A percentile compares a stretch with the other conserved stretches of the same genome.
phyloP scores from a whole-genome alignment of 2,329 filamentous ascomycete species.

The Ophiostoma montium region DNA sequence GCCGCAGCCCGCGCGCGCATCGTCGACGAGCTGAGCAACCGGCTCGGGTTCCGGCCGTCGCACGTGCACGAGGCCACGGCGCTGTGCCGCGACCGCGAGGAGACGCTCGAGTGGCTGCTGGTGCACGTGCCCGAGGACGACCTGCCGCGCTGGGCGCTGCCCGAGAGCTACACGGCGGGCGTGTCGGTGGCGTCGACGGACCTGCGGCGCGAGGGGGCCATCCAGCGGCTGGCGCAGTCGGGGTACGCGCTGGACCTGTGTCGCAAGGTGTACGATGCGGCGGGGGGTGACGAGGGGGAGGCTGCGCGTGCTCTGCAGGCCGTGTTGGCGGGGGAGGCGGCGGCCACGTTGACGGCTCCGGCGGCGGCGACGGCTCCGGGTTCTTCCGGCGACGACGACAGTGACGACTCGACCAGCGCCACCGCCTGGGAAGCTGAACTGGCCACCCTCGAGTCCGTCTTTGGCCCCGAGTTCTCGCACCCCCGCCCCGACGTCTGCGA shows the following conservation, averaged over 20 bases:
- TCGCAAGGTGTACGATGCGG: constrained; percentile 58
- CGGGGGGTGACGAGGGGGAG: constrained; percentile 55
- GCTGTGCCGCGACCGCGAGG: constrained; percentile 81
- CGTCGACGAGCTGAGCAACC: constrained; percentile 53
- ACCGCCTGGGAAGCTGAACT: constrained; percentile 78
- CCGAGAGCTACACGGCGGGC: constrained; percentile 81
- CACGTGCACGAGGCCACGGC: constrained; percentile 80
- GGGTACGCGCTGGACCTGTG: constrained; percentile 82
- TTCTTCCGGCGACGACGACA: too few relatives aligned
- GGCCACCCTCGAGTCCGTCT: constrained; percentile 71
- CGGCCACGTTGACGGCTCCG: too few relatives aligned
- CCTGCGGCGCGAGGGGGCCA: constrained; percentile 63
- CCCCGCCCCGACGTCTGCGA: constrained; percentile 51
- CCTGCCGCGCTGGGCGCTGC: constrained; percentile 80
- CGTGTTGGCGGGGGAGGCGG: constrained; percentile 40
- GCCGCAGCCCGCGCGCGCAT: constrained; percentile 41
- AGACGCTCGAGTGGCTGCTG: constrained; percentile 88
- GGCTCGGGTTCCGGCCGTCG: constrained; percentile 75
- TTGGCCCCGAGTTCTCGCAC: constrained; percentile 49
- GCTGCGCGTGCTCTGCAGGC: constrained; percentile 71
- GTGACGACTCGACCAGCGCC: too few relatives aligned
- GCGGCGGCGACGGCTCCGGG: too few relatives aligned
- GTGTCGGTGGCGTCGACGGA: constrained; percentile 75
- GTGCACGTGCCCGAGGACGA: constrained; percentile 97
- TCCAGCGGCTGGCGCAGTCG: constrained; percentile 66